A percentile compares a stretch with the other conserved stretches of the same genome.
Conservation (phyloP, 164 flowering plant genomes). For the Vitis cinerea region DNA sequence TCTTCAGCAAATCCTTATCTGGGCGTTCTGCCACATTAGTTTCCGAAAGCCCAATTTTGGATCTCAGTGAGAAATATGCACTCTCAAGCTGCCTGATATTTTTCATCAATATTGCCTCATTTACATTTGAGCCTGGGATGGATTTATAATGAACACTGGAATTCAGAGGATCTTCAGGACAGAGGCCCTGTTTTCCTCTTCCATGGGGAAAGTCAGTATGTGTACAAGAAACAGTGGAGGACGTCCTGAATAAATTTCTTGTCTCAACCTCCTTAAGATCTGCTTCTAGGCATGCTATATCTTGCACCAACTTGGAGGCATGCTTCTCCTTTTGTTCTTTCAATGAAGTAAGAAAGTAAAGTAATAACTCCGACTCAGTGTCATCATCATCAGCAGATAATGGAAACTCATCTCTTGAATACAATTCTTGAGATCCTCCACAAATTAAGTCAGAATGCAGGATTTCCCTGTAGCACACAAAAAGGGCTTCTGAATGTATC, state of each 20-base stretch:
- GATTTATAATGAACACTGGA: conserved; percentile 18
- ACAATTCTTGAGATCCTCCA: conserved; percentile 35
- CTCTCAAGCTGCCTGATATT: conserved; percentile 74
- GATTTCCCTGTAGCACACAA: conserved; percentile 60
- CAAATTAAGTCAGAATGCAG: conserved; percentile 65
- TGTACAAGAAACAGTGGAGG: conserved; percentile 18
- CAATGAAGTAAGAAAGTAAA: conserved; percentile 65
- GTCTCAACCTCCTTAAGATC: conserved; percentile 75
- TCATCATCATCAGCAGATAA: conserved; percentile 58
- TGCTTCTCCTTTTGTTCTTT: conserved; percentile 64
- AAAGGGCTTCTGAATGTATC: conserved; percentile 4
- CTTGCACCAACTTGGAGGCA: conserved; percentile 58
- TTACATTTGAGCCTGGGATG: conserved; percentile 18
- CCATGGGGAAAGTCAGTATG: conserved; percentile 11
- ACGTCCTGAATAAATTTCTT: conserved; percentile 31
- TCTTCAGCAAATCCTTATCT: conserved; percentile 51
- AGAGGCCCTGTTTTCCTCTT: conserved; percentile 12
- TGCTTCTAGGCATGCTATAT: conserved; percentile 56
- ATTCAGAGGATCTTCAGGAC: conserved; percentile 18
- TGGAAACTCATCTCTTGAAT: conserved; percentile 37
- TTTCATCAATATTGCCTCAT: conserved; percentile 45
- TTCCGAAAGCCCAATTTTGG: conserved; percentile 44
- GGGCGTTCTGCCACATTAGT: conserved; percentile 28
- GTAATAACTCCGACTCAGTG: conserved; percentile 71
- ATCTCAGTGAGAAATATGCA: conserved; percentile 86